Percentiles rank a stretch among this genome's conserved stretches.
These are phyloP conservation scores for Blastocystis sp. DNA, from an alignment of 352 stramenopile species.

Conservation along the genomic window DNA sequence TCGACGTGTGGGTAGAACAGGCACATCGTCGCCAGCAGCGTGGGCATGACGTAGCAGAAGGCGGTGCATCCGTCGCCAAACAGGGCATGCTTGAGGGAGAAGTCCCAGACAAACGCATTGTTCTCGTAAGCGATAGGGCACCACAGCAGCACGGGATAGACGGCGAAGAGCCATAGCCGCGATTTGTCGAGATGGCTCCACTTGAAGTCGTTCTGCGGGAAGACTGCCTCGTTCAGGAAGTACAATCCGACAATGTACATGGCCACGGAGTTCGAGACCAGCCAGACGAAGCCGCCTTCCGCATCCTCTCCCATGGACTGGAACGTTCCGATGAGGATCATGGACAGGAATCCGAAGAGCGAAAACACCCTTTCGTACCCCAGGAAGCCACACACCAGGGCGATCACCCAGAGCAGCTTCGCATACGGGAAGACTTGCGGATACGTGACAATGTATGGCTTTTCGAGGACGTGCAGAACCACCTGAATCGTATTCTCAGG, in stretches of 20 bases:
- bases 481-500: neutral
- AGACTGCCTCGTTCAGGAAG: neutral
- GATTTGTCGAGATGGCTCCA: neutral
- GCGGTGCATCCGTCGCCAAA: neutral
- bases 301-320: slow-evolving; percentile 13
- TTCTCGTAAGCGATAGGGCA: slow-evolving; percentile 3
- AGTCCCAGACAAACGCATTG: slow-evolving; percentile 9
- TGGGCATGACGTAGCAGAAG: slow-evolving; percentile 25
- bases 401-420: slow-evolving; percentile 27
- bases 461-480: neutral
- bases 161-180: slow-evolving; percentile 4
- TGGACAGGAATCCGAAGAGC: slow-evolving; percentile 47
- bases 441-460: slow-evolving; percentile 16
- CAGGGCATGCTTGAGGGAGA: slow-evolving; percentile 18
- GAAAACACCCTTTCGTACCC: slow-evolving; percentile 39
- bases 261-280: slow-evolving; percentile 35
- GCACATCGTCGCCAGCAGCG: slow-evolving; percentile 8
- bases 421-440: slow-evolving; percentile 7
- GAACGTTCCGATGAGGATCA: slow-evolving; percentile 41
- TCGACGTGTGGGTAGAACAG: slow-evolving; percentile 46
- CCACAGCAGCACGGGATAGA: slow-evolving; percentile 39
- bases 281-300: slow-evolving; percentile 54
- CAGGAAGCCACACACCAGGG: neutral
- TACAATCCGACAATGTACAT: slow-evolving; percentile 28
- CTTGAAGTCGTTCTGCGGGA: slow-evolving; percentile 16